These are phyloP conservation scores for Epichloe glyceriae DNA, from an alignment of 2,329 filamentous ascomycete genomes.

Conservation along the genomic window DNA sequence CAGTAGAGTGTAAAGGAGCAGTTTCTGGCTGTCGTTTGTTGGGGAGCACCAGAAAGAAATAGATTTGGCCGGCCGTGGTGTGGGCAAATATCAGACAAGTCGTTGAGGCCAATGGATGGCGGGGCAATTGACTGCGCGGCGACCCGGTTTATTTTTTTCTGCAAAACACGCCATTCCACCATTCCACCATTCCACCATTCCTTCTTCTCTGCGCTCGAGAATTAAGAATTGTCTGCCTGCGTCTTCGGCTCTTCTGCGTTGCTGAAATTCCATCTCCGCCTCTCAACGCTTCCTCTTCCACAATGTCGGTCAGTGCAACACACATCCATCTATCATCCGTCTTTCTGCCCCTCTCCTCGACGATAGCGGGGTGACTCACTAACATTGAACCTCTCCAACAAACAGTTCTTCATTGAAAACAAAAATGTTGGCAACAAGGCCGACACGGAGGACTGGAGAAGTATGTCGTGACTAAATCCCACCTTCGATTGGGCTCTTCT, in stretches of 20 bases:
- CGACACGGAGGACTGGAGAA: constrained; percentile 69
- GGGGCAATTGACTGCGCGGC: too few species aligned
- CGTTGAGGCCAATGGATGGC: too few species aligned
- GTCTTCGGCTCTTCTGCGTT: background rate
- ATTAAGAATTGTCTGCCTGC: background rate
- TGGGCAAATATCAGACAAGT: too few species aligned
- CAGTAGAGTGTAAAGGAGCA: background rate
- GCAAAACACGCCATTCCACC: background rate
- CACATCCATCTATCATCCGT: background rate
- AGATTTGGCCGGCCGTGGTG: too few species aligned
- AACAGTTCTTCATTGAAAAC: constrained; percentile 61
- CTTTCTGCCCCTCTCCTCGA: background rate
- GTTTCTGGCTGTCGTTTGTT: too few species aligned
- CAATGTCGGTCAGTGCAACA: constrained; percentile 6
- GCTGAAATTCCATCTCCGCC: background rate
- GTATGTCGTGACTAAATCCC: constrained; percentile 33
- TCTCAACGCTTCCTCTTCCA: background rate
- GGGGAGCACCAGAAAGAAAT: too few species aligned
- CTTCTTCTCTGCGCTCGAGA: background rate
- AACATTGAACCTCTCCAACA: constrained; percentile 7
- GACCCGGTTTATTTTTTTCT: background rate
- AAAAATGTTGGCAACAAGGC: constrained; percentile 64
- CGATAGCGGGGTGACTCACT: constrained; percentile 17
- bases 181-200: too few species aligned
- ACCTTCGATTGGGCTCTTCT: background rate